These are phyloP conservation scores for Blepharisma stoltei DNA, from an alignment of 73 alveolate genomes.

Conservation along the genomic window DNA sequence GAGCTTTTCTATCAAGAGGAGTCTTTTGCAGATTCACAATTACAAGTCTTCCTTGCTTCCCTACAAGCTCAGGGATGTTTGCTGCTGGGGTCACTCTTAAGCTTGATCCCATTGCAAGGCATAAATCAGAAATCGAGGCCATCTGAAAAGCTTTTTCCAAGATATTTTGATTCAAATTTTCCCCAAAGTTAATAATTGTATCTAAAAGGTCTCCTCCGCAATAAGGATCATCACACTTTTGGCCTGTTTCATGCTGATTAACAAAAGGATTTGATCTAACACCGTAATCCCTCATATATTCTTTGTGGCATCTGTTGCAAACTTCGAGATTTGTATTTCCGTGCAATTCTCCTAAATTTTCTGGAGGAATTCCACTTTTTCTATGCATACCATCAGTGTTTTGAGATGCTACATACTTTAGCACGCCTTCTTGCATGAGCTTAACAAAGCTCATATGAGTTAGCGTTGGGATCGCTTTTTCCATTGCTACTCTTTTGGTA, in stretches of 20 bases:
- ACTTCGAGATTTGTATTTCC: constrained; percentile 81
- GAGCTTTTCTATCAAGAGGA: constrained; percentile 64
- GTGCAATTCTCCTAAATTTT: constrained; percentile 78
- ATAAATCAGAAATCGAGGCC: constrained; percentile 72
- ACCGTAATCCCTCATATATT: constrained; percentile 73
- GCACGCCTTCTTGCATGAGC: constrained; percentile 42
- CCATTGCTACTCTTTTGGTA: constrained; percentile 32
- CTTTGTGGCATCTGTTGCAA: constrained; percentile 65
- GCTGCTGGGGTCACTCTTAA: constrained; percentile 97
- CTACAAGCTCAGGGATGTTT: constrained; percentile 68
- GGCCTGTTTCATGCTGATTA: constrained; percentile 70
- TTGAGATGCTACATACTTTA: constrained; percentile 67
- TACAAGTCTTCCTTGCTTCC: constrained; percentile 65
- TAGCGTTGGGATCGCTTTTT: constrained; percentile 65
- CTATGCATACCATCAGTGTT: constrained; percentile 94
- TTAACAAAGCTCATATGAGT: constrained; percentile 75
- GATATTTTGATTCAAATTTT: constrained; percentile 61
- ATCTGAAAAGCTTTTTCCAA: constrained; percentile 52
- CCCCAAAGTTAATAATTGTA: constrained; percentile 75
- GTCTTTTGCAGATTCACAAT: constrained; percentile 73
- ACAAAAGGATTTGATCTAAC: constrained; percentile 66
- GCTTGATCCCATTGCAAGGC: constrained; percentile 91
- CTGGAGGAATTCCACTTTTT: constrained; percentile 85
- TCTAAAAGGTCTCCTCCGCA: constrained; percentile 75
- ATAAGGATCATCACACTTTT: constrained; percentile 66